These are phyloP conservation scores for Russula earlei DNA, from an alignment of 768 basidiomycete genomes.

Conservation along the genomic window DNA sequence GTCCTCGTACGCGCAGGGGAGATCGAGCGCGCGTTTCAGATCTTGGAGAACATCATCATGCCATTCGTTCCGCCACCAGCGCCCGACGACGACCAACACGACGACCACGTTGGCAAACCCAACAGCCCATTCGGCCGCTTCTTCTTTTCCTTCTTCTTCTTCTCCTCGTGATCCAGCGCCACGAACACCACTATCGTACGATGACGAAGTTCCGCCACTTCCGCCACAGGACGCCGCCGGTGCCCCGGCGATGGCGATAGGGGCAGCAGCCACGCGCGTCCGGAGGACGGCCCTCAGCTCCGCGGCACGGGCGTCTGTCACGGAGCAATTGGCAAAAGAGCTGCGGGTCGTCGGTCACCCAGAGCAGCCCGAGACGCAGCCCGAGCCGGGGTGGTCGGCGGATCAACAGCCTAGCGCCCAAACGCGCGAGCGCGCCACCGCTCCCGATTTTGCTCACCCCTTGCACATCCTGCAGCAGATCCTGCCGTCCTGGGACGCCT, in stretches of 20 bases:
- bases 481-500: constrained; percentile 53
- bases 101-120: background rate
- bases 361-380: too few relatives aligned
- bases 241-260: constrained; percentile 20
- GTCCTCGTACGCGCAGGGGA: constrained; percentile 75
- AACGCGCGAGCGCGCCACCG: constrained; percentile 23
- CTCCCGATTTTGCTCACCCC: constrained; percentile 45
- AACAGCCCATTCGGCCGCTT: too few relatives aligned
- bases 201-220: constrained; percentile 18
- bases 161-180: constrained; percentile 21
- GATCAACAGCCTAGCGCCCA: constrained; percentile 12
- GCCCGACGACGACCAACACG: constrained; percentile 16
- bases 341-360: too few relatives aligned
- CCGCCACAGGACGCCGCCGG: background rate
- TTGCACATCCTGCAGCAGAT: constrained; percentile 54
- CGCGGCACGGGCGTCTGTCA: constrained; percentile 1
- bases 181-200: constrained; percentile 23
- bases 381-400: too few relatives aligned
- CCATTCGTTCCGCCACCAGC: constrained; percentile 34
- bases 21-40: constrained; percentile 72
- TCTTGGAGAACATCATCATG: constrained; percentile 69
- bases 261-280: constrained; percentile 1
- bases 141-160: too few relatives aligned
- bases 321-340: constrained; percentile 3
- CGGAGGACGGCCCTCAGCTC: background rate